phyloP scores from a whole-genome alignment of 176 grass and related monocot genomes.

The Olyra latifolia region DNA sequence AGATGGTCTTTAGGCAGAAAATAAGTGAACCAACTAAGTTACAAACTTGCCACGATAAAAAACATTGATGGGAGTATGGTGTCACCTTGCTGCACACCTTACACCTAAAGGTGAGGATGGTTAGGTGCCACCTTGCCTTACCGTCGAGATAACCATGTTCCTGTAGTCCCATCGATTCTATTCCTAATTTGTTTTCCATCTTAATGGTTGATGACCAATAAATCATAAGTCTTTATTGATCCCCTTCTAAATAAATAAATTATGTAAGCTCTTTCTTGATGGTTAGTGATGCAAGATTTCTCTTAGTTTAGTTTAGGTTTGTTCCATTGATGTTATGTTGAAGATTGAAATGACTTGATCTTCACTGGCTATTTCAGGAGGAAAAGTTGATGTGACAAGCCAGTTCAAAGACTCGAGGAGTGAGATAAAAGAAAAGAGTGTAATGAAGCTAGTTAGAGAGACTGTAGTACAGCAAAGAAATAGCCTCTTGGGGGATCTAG shows the following conservation, averaged over 20 bases:
- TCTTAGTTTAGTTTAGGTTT: conserved; percentile 5
- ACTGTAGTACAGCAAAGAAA: conserved; percentile 48
- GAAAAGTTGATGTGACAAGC: conserved; percentile 57
- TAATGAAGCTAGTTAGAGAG: conserved; percentile 60
- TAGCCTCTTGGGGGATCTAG: conserved; percentile 54
- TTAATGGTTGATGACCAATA: neutral
- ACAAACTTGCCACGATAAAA: too few species aligned
- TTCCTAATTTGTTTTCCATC: neutral
- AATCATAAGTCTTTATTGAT: conserved; percentile 8
- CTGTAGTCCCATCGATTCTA: neutral
- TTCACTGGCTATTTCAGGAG: conserved; percentile 42
- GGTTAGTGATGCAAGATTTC: neutral
- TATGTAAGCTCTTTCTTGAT: neutral
- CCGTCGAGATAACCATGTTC: too few species aligned
- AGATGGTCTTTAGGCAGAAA: too few species aligned
- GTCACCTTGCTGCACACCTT: too few species aligned
- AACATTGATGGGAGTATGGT: too few species aligned
- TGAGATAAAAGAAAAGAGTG: conserved; percentile 57
- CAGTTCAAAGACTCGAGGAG: conserved; percentile 48
- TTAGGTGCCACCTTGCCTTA: too few species aligned
- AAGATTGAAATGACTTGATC: conserved; percentile 20
- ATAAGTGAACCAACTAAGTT: too few species aligned
- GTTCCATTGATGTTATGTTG: conserved; percentile 2
- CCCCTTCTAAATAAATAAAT: conserved; percentile 1
- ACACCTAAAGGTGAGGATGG: too few species aligned